These are phyloP conservation scores for Pulicaria dysenterica DNA, from an alignment of 129 eudicot species.

Conservation along the genomic window DNA sequence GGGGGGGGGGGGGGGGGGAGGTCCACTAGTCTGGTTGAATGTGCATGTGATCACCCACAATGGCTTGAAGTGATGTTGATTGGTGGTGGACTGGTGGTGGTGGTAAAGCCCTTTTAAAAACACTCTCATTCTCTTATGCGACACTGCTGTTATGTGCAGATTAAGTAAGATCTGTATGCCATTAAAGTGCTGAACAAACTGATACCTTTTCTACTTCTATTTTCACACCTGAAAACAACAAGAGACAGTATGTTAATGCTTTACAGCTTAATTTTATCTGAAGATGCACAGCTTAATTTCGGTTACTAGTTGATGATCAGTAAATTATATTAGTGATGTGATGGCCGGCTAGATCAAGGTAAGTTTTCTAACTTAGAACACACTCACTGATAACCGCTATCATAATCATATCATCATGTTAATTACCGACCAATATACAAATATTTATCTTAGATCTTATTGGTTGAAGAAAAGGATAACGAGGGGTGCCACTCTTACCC, in stretches of 20 bases:
- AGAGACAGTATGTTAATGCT: not conserved
- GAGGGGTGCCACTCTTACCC: no score
- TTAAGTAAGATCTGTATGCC: constrained; percentile 23
- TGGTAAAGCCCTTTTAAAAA: constrained; percentile 27
- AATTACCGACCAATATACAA: no score
- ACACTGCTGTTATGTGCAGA: constrained; percentile 27
- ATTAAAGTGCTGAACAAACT: not conserved
- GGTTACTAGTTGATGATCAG: not conserved
- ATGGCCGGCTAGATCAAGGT: not conserved
- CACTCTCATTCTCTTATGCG: constrained; percentile 29
- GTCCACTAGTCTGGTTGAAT: constrained; percentile 34
- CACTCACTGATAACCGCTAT: no score
- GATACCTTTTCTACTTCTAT: constrained; percentile 19
- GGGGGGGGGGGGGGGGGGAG: no score
- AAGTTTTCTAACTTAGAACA: no score
- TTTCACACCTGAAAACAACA: constrained; percentile 33
- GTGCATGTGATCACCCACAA: constrained; percentile 34
- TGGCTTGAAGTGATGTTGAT: not conserved
- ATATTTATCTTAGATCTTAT: no score
- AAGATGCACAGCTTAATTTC: not conserved
- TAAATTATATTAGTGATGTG: not conserved
- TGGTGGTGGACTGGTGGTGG: not conserved
- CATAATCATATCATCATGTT: no score
- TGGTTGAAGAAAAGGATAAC: no score
- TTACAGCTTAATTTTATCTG: constrained; percentile 22